Conservation (phyloP, 306 rosid species). For the Boehmeria nivea region DNA sequence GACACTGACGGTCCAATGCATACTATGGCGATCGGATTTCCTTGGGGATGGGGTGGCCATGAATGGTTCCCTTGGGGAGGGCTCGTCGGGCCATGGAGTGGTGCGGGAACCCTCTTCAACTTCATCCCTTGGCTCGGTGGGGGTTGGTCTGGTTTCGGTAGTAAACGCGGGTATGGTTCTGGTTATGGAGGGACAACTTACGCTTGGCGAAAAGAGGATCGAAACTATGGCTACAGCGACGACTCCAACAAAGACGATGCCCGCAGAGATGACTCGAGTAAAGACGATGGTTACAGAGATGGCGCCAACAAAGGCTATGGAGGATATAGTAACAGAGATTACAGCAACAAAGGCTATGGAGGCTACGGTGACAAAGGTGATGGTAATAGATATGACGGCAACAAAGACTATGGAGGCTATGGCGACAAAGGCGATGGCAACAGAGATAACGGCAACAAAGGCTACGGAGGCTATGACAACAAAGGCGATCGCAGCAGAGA, state of each 20-base stretch:
- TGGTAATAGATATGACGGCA: not conserved
- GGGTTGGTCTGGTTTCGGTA: not conserved
- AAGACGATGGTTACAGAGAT: too few relatives aligned
- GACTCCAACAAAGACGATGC: too few relatives aligned
- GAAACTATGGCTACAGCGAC: too few relatives aligned
- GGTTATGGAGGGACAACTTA: too few relatives aligned
- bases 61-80: conserved; percentile 4
- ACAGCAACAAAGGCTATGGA: not conserved
- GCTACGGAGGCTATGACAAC: not conserved
- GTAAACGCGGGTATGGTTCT: too few relatives aligned
- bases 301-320: too few relatives aligned
- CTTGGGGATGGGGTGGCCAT: conserved; percentile 1
- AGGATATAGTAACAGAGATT: too few relatives aligned
- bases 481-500: too few relatives aligned
- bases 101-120: conserved; percentile 3
- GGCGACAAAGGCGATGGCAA: not conserved
- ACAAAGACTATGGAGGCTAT: not conserved
- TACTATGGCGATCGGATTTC: not conserved
- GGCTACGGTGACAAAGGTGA: not conserved
- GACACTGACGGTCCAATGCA: conserved; percentile 4
- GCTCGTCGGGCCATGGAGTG: not conserved
- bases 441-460: not conserved
- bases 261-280: too few relatives aligned
- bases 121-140: conserved; percentile 2
- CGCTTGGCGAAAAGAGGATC: too few relatives aligned